phyloP scores from a whole-genome alignment of 2,329 filamentous ascomycete species.

The Hymenoscyphus repandus region DNA sequence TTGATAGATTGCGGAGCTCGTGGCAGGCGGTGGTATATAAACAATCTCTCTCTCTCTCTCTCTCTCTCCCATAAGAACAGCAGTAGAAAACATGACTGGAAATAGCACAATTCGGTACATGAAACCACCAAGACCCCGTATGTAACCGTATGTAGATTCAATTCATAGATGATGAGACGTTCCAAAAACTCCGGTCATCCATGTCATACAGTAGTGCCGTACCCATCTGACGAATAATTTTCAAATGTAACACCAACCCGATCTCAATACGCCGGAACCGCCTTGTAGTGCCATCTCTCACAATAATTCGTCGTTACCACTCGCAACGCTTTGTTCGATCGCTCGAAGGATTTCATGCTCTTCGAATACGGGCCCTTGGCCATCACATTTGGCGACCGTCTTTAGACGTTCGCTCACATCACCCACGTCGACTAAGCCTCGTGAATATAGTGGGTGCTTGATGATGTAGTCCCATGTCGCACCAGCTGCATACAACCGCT shows the following conservation, averaged over 20 bases:
- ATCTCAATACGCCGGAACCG: conserved; percentile 5
- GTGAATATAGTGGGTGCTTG: conserved; percentile 68
- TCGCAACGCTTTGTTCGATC: conserved; percentile 73
- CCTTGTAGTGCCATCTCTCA: conserved; percentile 32
- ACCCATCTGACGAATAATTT: too few species aligned
- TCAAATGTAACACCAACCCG: neutral
- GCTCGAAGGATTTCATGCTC: conserved; percentile 68
- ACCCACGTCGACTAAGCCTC: conserved; percentile 74
- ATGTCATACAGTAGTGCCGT: too few species aligned
- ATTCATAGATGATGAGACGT: too few species aligned
- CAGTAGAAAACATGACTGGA: too few species aligned
- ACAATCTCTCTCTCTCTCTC: too few species aligned
- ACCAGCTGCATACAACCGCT: conserved; percentile 66
- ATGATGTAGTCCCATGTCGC: conserved; percentile 91
- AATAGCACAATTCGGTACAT: too few species aligned
- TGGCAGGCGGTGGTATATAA: too few species aligned
- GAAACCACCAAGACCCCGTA: too few species aligned
- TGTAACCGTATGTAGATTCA: too few species aligned
- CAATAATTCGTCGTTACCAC: conserved; percentile 73
- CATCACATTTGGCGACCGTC: conserved; percentile 72
- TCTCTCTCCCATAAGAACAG: too few species aligned
- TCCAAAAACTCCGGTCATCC: too few species aligned
- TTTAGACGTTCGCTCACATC: conserved; percentile 77
- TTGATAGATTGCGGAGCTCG: too few species aligned
- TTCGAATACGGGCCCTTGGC: conserved; percentile 81